Evolutionary conservation across 306 rosid species (phyloP).

Genomic region (Amphicarpaea edgeworthii): DNA sequence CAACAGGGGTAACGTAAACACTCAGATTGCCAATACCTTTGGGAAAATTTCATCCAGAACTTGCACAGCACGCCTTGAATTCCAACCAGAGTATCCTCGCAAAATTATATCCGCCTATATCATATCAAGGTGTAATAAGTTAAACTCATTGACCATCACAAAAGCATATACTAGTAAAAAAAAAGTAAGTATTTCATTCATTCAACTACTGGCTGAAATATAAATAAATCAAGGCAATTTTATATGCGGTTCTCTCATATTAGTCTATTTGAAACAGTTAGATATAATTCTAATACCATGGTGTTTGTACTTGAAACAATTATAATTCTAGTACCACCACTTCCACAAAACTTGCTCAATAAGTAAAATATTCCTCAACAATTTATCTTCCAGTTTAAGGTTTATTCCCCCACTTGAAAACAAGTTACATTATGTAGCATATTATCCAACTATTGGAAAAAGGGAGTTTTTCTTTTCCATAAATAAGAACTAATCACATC

Average conservation of each 20-base stretch:
- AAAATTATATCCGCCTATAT: slow-evolving; percentile 72
- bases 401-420: not conserved
- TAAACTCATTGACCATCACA: slow-evolving; percentile 25
- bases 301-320: not conserved
- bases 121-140: slow-evolving; percentile 12
- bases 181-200: not conserved
- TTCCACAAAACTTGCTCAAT: slow-evolving; percentile 1
- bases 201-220: not conserved
- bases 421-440: not conserved
- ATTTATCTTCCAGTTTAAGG: not conserved
- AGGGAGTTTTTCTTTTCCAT: not conserved
- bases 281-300: not conserved
- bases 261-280: slow-evolving; percentile 17
- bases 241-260: not conserved
- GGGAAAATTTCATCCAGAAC: slow-evolving; percentile 78
- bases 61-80: slow-evolving; percentile 77
- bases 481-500: not conserved
- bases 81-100: slow-evolving; percentile 90
- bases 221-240: not conserved
- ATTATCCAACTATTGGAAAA: not conserved
- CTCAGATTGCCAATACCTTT: slow-evolving; percentile 56
- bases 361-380: not conserved
- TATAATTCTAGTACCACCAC: not conserved
- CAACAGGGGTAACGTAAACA: not conserved
- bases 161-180: not conserved